phyloP scores from a whole-genome alignment of 257 asterid genomes.

The Penstemon barbatus region DNA sequence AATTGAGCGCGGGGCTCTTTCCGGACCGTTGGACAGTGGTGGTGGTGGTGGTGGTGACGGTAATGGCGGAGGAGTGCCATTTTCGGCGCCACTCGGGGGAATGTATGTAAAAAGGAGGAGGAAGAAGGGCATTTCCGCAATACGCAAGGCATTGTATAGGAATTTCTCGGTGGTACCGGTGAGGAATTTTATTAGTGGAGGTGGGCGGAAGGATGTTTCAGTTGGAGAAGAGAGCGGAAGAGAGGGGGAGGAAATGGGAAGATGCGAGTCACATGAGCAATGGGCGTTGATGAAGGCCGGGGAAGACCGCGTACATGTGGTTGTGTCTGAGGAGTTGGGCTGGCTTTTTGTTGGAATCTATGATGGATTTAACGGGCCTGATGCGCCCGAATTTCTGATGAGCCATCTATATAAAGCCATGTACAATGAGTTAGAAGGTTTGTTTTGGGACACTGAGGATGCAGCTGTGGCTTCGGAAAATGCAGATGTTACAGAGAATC shows the following conservation, averaged over 20 bases:
- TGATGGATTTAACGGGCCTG: slow-evolving; percentile 97
- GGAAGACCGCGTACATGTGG: slow-evolving; percentile 97
- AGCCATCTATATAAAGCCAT: slow-evolving; percentile 81
- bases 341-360: slow-evolving; percentile 96
- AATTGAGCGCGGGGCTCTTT: slow-evolving; percentile 85
- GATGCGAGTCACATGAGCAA: slow-evolving; percentile 68
- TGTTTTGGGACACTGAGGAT: slow-evolving; percentile 87
- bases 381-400: slow-evolving; percentile 96
- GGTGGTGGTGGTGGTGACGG: slow-evolving; percentile 38
- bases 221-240: slow-evolving; percentile 39
- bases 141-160: slow-evolving; percentile 71
- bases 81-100: slow-evolving; percentile 90
- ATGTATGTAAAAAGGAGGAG: slow-evolving; percentile 65
- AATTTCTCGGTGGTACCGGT: slow-evolving; percentile 90
- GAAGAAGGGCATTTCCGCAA: slow-evolving; percentile 72
- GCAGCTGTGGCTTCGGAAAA: slow-evolving; percentile 44
- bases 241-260: slow-evolving; percentile 45
- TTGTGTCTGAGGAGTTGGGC: slow-evolving; percentile 92
- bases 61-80: slow-evolving; percentile 59
- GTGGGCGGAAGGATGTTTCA: slow-evolving; percentile 52
- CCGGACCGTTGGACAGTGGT: slow-evolving; percentile 70
- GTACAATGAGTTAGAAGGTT: slow-evolving; percentile 85
- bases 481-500: slow-evolving; percentile 33
- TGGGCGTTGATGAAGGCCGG: slow-evolving; percentile 98
- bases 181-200: slow-evolving; percentile 61